Base-by-base conservation (phyloP, 2,329 filamentous ascomycete genomes). In the Cytospora schulzeri region DNA sequence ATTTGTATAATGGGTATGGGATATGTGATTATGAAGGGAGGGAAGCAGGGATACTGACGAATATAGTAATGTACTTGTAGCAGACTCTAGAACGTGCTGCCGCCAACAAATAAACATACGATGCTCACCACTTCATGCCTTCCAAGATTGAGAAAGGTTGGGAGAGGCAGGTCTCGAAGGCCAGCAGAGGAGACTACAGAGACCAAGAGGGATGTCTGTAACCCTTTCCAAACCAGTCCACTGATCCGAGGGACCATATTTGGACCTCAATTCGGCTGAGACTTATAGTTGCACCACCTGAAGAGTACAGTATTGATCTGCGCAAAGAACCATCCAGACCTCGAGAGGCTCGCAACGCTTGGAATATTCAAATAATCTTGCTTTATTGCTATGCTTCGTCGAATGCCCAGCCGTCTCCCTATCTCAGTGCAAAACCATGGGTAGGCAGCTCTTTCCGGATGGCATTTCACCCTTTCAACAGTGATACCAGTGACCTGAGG, bases 1-100 rank as follows among this genome's bases (percentile, higher is more conserved):
- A 22, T 28, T 51, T 56, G 58, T 62, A 48, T 62, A 62, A 62
- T 50, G 52, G 55, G 60, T 56, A 62, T 53, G 31, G 52, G 60
- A 62, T 56, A 56, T 62, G 26, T 33, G 41, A 28, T 62, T 51
- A 31, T 56, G 52, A 28, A 26, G 11, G 22, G 38, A 22, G 26
- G 48, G 52, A 38, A 62, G 14, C 53, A 62, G 60, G 50, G 15
- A 51, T 56, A 62, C 38, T 31, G 52, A 50, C 29, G 35, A 28
- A 62, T 56, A 51, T 62, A 56, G 41, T 62, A 62, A 62, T 56
- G 28, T 29, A 54, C 41, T 38, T 51, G 60, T 24, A 55, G 28
- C 28, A 53, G 26, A 31, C 51, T 28, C 24, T n/a, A 48, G n/a
- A 48, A 12, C 9, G 45, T n/a, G 45, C 45, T 48, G 45, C 45